Evolutionary conservation across 495 filamentous ascomycete genomes (phyloP), one percentile per base, ranked within the genome.

Genomic region (Aspergillus asperescens): DNA sequence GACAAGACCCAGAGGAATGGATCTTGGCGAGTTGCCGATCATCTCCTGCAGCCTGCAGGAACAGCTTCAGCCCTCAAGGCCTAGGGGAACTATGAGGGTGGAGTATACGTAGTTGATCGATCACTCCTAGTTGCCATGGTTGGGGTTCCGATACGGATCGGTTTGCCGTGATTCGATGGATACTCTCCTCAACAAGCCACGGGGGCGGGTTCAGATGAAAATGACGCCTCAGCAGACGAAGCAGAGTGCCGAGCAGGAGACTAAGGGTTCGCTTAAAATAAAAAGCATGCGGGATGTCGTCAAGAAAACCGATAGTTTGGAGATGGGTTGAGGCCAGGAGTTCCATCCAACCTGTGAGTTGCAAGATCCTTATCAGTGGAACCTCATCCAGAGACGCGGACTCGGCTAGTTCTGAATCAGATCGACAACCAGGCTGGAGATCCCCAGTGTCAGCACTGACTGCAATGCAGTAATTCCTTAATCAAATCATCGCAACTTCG

Each of bases 341-440:
- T 38, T 19, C 4, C 35, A 19, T 44, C 23, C 29, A 41, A 37
- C 20, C 55, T 58, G 47, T 48, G 31, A 55, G 5, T 48, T 20
- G 40, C 51, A 15, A 54, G 47, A 46, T 42, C 38, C 51, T 63
- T 66, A 66, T 62, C 61, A 56, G 63, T 58, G 56, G 61, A 60
- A 18, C 55, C 40, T 13, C 42, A 47, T 49, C 12, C 40, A 23
- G 13, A 50, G 47, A 40, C 9, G 41, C 50, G 55, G 48, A 47
- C 19, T 46, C 48, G 45, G 57, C 44, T 51, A 52, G 48, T 48
- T 50, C 39, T 49, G 41, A 52, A 45, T 52, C 20, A 45, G 50
- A 52, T 52, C 50, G 31, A 45, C 31, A 22, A 13, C 20, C 27
- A 44, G n/a, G 20, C 32, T 29, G 41, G 18, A 37, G 54, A 54